phyloP scores from a whole-genome alignment of 2,329 filamentous ascomycete genomes.

The Bipolaris zeicola region DNA sequence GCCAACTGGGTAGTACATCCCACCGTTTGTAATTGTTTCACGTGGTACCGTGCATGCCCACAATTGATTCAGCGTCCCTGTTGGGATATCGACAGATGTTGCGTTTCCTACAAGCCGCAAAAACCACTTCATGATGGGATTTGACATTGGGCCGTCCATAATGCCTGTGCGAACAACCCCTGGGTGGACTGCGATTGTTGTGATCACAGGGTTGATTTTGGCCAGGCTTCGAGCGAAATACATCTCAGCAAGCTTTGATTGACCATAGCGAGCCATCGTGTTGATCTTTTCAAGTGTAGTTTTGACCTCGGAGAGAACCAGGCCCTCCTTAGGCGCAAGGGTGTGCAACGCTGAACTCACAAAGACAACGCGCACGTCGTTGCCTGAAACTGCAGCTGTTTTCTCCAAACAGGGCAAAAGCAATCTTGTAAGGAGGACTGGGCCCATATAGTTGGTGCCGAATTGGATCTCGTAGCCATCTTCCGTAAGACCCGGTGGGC shows the following conservation, averaged over 20 bases:
- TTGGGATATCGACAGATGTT: background rate
- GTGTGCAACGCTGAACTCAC: slow-evolving; percentile 39
- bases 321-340: slow-evolving; percentile 27
- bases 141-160: background rate
- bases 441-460: slow-evolving; percentile 58
- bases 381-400: slow-evolving; percentile 46
- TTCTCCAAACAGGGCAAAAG: slow-evolving; percentile 51
- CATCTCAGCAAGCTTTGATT: slow-evolving; percentile 58
- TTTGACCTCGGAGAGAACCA: slow-evolving; percentile 34
- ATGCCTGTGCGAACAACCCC: slow-evolving; percentile 50
- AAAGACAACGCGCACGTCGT: slow-evolving; percentile 55
- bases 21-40: background rate
- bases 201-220: slow-evolving; percentile 53
- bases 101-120: background rate
- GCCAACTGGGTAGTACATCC: background rate
- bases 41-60: background rate
- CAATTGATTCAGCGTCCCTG: background rate
- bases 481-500: slow-evolving; percentile 46
- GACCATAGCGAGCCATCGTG: slow-evolving; percentile 52
- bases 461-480: slow-evolving; percentile 59
- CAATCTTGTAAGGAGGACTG: slow-evolving; percentile 54
- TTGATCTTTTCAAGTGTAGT: background rate
- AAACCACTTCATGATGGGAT: background rate
- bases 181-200: slow-evolving; percentile 53
- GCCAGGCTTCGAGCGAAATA: slow-evolving; percentile 53